Percentiles rank a stretch among this genome's conserved stretches.
These are phyloP conservation scores for Amanita polypyramis DNA, from an alignment of 768 basidiomycete species.

Conservation along the genomic window DNA sequence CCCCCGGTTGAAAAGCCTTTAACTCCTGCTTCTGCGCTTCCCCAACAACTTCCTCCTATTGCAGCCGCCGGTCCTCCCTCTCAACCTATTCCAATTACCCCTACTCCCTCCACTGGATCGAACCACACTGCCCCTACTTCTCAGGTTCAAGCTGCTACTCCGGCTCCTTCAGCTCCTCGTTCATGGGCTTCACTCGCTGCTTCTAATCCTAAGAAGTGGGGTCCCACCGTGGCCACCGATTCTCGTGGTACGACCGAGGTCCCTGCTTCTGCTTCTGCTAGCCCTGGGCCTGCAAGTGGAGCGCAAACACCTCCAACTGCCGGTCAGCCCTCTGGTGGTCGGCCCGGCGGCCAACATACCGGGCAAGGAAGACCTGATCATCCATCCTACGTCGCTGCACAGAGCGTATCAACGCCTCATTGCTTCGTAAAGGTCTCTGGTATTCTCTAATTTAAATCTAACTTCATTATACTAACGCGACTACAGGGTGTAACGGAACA, in stretches of 20 bases:
- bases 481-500: constrained; percentile 62
- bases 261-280: constrained; percentile 24
- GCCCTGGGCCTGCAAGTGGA: constrained; percentile 29
- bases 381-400: constrained; percentile 45
- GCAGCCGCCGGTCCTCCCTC: constrained; percentile 21
- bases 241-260: constrained; percentile 69
- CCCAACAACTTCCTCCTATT: constrained; percentile 19
- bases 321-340: constrained; percentile 16
- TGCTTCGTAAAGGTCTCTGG: constrained; percentile 84
- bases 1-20: constrained; percentile 15
- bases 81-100: constrained; percentile 17
- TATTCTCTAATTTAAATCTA: neutral
- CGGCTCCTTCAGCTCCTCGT: constrained; percentile 49
- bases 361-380: constrained; percentile 23
- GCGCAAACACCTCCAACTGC: constrained; percentile 23
- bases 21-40: constrained; percentile 22
- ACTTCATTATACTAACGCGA: neutral
- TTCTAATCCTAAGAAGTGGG: constrained; percentile 76
- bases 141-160: constrained; percentile 17
- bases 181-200: constrained; percentile 93
- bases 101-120: constrained; percentile 19
- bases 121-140: constrained; percentile 20
- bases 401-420: constrained; percentile 55
- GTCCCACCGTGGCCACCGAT: constrained; percentile 67
- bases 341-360: constrained; percentile 22